Evolutionary conservation across 2,329 filamentous ascomycete species (phyloP).

Genomic region (Cercospora sesami): DNA sequence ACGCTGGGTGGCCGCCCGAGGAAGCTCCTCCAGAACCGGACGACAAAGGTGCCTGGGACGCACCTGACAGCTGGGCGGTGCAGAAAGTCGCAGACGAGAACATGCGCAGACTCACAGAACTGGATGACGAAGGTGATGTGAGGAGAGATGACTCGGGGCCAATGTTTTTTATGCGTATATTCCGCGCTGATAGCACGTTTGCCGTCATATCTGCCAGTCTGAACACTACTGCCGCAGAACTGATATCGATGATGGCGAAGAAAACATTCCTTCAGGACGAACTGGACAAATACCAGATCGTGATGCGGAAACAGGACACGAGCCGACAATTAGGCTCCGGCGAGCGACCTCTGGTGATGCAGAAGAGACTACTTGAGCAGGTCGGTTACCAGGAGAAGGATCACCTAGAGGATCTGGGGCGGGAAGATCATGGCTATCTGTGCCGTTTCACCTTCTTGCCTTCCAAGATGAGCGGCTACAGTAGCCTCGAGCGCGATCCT

Average conservation of each 20-base stretch:
- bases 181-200: slow-evolving; percentile 90
- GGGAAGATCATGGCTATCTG: slow-evolving; percentile 96
- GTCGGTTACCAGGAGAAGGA: slow-evolving; percentile 87
- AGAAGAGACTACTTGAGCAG: slow-evolving; percentile 87
- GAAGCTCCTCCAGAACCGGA: slow-evolving; percentile 26
- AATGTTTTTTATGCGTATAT: slow-evolving; percentile 91
- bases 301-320: slow-evolving; percentile 89
- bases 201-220: slow-evolving; percentile 83
- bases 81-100: slow-evolving; percentile 69
- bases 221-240: slow-evolving; percentile 80
- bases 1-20: slow-evolving; percentile 51
- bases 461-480: slow-evolving; percentile 77
- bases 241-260: slow-evolving; percentile 86
- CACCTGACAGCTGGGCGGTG: slow-evolving; percentile 95
- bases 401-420: slow-evolving; percentile 85
- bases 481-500: slow-evolving; percentile 71
- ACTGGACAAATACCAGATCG: slow-evolving; percentile 90
- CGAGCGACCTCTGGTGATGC: slow-evolving; percentile 84
- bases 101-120: slow-evolving; percentile 57
- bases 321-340: slow-evolving; percentile 74
- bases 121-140: slow-evolving; percentile 68
- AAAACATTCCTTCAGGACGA: slow-evolving; percentile 92
- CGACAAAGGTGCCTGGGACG: slow-evolving; percentile 71
- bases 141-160: slow-evolving; percentile 66
- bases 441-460: slow-evolving; percentile 95